Evolutionary conservation across 345 rosid genomes (phyloP).

Genomic region (Lepidium didymum): DNA sequence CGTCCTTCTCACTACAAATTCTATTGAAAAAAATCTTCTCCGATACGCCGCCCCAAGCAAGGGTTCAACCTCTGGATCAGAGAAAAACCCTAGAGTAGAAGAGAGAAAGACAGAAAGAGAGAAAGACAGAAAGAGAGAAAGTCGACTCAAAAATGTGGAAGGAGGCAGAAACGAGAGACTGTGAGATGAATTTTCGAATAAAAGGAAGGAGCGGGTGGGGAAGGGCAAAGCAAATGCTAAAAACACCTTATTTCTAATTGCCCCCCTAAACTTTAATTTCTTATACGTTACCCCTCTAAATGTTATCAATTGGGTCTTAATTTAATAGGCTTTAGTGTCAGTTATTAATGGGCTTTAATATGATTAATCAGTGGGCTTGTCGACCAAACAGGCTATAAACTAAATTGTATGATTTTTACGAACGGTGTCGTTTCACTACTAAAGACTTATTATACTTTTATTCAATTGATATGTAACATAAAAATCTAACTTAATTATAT

Average conservation of each 20-base stretch:
- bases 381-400: too few relatives aligned
- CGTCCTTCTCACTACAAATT: neutral
- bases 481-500: too few relatives aligned
- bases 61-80: neutral
- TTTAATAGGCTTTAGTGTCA: too few relatives aligned
- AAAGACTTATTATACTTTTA: too few relatives aligned
- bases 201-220: slow-evolving; percentile 61
- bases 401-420: too few relatives aligned
- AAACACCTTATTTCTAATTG: neutral
- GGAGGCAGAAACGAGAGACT: neutral
- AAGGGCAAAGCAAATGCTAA: neutral
- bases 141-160: neutral
- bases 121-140: neutral
- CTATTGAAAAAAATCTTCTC: neutral
- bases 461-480: too few relatives aligned
- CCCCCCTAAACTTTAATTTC: neutral
- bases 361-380: too few relatives aligned
- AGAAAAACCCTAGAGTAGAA: slow-evolving; percentile 8
- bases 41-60: slow-evolving; percentile 3
- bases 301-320: too few relatives aligned
- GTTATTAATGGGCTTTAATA: too few relatives aligned
- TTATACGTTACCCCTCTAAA: neutral
- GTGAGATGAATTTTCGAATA: slow-evolving; percentile 40
- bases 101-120: neutral
- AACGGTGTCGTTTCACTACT: neutral